phyloP scores from a whole-genome alignment of 106 monocot species.

The Dendrobium huoshanense region DNA sequence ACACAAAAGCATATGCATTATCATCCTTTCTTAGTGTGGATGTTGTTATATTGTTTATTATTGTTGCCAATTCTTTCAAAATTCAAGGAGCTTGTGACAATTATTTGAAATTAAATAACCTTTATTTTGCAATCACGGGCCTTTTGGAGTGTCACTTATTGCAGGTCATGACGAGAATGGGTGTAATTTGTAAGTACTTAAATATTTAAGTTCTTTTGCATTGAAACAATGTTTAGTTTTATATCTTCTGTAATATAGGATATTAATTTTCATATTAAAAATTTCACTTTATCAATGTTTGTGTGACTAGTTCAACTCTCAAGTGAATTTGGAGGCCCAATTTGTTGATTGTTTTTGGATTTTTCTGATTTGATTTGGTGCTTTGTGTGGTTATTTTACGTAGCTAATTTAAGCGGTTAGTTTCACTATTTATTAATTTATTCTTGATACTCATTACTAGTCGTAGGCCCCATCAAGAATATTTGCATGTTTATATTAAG shows the following conservation, averaged over 20 bases:
- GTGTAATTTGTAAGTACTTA: conserved; percentile 55
- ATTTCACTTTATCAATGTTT: background rate
- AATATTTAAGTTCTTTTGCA: background rate
- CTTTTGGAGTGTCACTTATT: conserved; percentile 78
- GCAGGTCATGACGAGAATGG: conserved; percentile 79
- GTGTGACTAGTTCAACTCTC: background rate
- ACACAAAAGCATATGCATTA: no score
- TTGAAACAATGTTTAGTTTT: background rate
- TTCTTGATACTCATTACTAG: background rate
- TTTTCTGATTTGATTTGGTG: background rate
- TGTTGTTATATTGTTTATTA: background rate
- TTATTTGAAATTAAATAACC: background rate
- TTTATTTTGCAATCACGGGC: conserved; percentile 46
- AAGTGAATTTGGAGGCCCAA: background rate
- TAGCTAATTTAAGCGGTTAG: background rate
- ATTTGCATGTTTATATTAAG: background rate
- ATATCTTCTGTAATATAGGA: background rate
- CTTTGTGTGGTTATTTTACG: background rate
- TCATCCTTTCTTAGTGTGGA: no score
- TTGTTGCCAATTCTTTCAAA: background rate
- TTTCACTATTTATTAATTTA: background rate
- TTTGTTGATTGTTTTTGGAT: background rate
- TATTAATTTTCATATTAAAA: background rate
- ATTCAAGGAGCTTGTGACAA: background rate
- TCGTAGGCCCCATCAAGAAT: background rate